phyloP scores from a whole-genome alignment of 2,329 filamentous ascomycete genomes.

The Xylariaceae sp. region DNA sequence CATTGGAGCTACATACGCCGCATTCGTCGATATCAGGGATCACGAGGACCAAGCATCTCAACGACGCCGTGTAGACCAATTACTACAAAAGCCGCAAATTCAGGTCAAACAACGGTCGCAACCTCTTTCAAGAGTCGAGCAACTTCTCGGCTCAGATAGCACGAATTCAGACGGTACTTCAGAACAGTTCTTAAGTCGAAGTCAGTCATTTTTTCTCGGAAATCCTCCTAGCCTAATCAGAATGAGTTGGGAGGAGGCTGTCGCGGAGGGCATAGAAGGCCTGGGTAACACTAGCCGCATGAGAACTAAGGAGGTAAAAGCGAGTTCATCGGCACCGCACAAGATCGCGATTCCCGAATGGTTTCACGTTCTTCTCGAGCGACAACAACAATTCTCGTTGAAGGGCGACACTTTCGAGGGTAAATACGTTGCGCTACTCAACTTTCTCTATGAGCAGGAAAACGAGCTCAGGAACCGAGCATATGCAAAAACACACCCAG shows the following conservation, averaged over 20 bases:
- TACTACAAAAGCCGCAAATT: neutral
- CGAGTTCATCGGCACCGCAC: neutral
- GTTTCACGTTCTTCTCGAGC: conserved; percentile 13
- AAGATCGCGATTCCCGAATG: conserved; percentile 19
- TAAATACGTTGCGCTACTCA: conserved; percentile 13
- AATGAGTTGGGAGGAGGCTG: neutral
- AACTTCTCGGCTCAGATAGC: conserved; percentile 16
- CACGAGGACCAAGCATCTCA: conserved; percentile 6
- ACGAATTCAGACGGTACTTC: conserved; percentile 2
- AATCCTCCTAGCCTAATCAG: neutral
- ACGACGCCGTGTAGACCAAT: conserved; percentile 4
- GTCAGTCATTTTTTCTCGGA: neutral
- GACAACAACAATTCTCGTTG: conserved; percentile 6
- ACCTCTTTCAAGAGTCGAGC: conserved; percentile 12
- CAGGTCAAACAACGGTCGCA: neutral
- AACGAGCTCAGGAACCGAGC: conserved; percentile 2
- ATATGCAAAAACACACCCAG: conserved; percentile 7
- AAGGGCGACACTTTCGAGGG: conserved; percentile 7
- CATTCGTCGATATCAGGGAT: conserved; percentile 10
- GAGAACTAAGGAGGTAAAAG: conserved; percentile 2
- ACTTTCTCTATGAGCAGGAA: conserved; percentile 12
- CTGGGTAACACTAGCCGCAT: neutral
- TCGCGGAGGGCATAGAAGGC: neutral
- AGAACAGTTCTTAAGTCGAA: neutral
- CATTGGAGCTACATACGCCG: conserved; percentile 11